Evolutionary conservation across 352 stramenopile species (phyloP).

Genomic region (Phytophthora idaei): DNA sequence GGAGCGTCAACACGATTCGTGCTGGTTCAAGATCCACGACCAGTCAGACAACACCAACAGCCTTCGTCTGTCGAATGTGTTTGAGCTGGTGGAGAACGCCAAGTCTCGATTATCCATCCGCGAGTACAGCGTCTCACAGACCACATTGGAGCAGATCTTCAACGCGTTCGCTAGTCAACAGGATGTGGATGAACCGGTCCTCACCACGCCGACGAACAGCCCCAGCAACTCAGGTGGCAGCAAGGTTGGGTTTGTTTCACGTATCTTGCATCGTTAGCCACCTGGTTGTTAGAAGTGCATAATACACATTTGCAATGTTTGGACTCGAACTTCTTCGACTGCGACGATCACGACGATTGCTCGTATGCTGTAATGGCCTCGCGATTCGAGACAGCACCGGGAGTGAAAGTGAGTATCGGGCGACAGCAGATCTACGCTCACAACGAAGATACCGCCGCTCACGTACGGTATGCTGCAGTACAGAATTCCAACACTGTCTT

Average conservation of each 20-base stretch:
- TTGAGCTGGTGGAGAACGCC: constrained; percentile 64
- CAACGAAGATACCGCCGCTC: no score
- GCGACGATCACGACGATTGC: no score
- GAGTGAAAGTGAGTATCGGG: no score
- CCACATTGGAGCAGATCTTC: constrained; percentile 80
- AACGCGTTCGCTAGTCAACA: constrained; percentile 81
- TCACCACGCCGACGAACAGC: constrained; percentile 15
- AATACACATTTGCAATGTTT: not conserved
- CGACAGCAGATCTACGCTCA: no score
- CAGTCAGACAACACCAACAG: constrained; percentile 13
- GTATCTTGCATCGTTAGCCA: constrained; percentile 10
- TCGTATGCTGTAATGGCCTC: no score
- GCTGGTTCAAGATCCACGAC: constrained; percentile 64
- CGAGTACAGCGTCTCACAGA: constrained; percentile 90
- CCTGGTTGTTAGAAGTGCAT: not conserved
- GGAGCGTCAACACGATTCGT: constrained; percentile 75
- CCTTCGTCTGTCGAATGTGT: constrained; percentile 70
- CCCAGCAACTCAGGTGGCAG: constrained; percentile 1
- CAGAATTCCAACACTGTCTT: no score
- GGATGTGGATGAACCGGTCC: constrained; percentile 39
- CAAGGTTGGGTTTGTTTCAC: constrained; percentile 14
- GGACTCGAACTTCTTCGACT: not conserved
- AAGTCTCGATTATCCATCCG: constrained; percentile 54
- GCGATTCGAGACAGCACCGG: no score
- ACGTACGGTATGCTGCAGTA: no score